Evolutionary conservation across 2,329 filamentous ascomycete species (phyloP).

Genomic region (Pseudogymnoascus verrucosus): DNA sequence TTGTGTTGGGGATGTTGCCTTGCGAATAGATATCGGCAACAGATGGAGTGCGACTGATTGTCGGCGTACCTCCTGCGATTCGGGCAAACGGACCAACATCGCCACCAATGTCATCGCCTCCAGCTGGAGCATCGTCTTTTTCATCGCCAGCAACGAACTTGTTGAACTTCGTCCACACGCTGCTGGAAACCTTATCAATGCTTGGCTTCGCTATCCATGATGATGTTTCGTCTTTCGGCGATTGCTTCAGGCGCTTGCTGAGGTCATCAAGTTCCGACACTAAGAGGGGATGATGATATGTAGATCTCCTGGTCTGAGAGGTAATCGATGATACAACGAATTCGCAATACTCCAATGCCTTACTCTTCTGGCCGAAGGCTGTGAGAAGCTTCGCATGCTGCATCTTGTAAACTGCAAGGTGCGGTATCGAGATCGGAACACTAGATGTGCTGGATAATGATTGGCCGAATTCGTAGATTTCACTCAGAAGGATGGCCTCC

Average conservation of each 20-base stretch:
- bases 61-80: constrained; percentile 67
- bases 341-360: constrained; percentile 89
- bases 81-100: constrained; percentile 76
- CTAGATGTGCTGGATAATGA: constrained; percentile 57
- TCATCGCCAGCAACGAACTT: constrained; percentile 95
- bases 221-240: constrained; percentile 69
- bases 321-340: constrained; percentile 68
- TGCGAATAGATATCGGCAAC: constrained; percentile 57
- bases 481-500: constrained; percentile 86
- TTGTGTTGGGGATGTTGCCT: constrained; percentile 24
- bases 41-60: constrained; percentile 66
- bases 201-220: constrained; percentile 94
- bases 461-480: constrained; percentile 87
- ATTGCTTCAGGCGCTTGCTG: constrained; percentile 71
- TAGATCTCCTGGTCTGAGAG: constrained; percentile 73
- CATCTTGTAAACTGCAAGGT: constrained; percentile 85
- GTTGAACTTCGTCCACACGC: constrained; percentile 87
- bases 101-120: constrained; percentile 42
- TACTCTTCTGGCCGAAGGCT: constrained; percentile 71
- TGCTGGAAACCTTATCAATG: constrained; percentile 91
- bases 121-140: constrained; percentile 53
- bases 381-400: constrained; percentile 78
- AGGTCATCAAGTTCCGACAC: constrained; percentile 76
- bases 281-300: constrained; percentile 73
- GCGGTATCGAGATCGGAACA: constrained; percentile 56